Percentiles rank a stretch among this genome's conserved stretches.
Evolutionary conservation across 306 rosid genomes (phyloP).

Genomic region (Notholithocarpus densiflorus): DNA sequence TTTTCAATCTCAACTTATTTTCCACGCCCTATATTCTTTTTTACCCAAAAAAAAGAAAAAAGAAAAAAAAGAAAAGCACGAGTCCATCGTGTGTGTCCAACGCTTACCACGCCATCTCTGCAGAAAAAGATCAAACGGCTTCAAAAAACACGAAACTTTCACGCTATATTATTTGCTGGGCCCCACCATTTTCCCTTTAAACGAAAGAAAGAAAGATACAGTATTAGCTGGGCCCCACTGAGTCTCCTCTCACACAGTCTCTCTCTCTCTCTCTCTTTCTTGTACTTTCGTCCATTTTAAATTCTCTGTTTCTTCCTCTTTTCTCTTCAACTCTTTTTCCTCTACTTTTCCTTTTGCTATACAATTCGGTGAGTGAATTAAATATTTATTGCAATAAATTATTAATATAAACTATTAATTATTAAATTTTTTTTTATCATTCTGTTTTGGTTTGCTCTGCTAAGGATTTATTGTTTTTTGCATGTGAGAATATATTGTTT

Average conservation of each 20-base stretch:
- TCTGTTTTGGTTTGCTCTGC: not conserved
- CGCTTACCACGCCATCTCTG: no score
- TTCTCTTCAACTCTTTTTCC: slow-evolving; percentile 10
- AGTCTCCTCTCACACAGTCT: no score
- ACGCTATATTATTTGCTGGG: not conserved
- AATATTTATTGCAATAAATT: no score
- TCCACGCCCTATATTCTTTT: no score
- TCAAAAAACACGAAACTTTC: not conserved
- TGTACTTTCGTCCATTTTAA: not conserved
- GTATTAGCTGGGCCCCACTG: slow-evolving; percentile 33
- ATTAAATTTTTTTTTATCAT: not conserved
- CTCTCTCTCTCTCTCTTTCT: no score
- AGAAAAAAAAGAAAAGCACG: no score
- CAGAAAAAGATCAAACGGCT: no score
- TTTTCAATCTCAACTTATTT: no score
- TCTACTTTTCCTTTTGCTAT: not conserved
- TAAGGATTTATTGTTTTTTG: not conserved
- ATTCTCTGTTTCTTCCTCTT: slow-evolving; percentile 1
- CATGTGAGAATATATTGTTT: not conserved
- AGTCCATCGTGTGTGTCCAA: no score
- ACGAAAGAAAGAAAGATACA: not conserved
- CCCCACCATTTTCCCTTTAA: not conserved
- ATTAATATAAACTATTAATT: not conserved
- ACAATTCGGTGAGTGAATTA: not conserved
- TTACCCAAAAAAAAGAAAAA: no score